Conservation (phyloP, 2,329 filamentous ascomycete genomes). For the Stemphylium vesicarium region DNA sequence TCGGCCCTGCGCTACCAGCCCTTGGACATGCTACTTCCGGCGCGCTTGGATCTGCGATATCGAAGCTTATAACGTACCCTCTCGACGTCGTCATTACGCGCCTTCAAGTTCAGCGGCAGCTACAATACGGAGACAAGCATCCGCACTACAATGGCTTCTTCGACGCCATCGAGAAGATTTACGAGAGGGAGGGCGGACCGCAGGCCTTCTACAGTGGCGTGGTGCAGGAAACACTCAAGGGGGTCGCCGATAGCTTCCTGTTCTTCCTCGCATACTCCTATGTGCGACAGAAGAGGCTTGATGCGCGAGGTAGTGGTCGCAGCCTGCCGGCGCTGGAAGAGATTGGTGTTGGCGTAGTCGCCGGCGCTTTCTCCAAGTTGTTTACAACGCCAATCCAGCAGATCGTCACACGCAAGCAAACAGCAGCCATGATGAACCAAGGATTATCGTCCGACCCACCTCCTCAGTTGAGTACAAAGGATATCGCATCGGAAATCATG, state of each 20-base stretch:
- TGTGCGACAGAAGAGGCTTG: constrained; percentile 54
- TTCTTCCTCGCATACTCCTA: constrained; percentile 84
- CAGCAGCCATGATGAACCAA: constrained; percentile 60
- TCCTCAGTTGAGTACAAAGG: constrained; percentile 50
- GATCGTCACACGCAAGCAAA: constrained; percentile 82
- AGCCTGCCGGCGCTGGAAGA: constrained; percentile 72
- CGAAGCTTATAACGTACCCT: constrained; percentile 80
- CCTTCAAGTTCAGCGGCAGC: constrained; percentile 76
- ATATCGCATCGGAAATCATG: constrained; percentile 69
- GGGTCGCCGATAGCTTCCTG: constrained; percentile 74
- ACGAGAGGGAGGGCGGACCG: constrained; percentile 71
- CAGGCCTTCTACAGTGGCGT: constrained; percentile 67
- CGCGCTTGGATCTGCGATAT: constrained; percentile 76
- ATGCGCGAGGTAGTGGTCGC: constrained; percentile 25
- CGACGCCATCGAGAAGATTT: constrained; percentile 75
- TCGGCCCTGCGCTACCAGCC: constrained; percentile 67
- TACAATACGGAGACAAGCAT: constrained; percentile 49
- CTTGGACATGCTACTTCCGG: constrained; percentile 84
- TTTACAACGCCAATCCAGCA: constrained; percentile 83
- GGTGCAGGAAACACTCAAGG: constrained; percentile 53
- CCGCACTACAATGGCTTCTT: constrained; percentile 68
- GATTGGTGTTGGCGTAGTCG: constrained; percentile 73
- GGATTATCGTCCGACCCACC: constrained; percentile 40
- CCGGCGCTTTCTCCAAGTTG: constrained; percentile 75
- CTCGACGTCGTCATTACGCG: constrained; percentile 82